A percentile compares a stretch with the other conserved stretches of the same genome.
Evolutionary conservation across 1,139 yeast genomes (phyloP).

Genomic region (Yamadazyma trypodendri): DNA sequence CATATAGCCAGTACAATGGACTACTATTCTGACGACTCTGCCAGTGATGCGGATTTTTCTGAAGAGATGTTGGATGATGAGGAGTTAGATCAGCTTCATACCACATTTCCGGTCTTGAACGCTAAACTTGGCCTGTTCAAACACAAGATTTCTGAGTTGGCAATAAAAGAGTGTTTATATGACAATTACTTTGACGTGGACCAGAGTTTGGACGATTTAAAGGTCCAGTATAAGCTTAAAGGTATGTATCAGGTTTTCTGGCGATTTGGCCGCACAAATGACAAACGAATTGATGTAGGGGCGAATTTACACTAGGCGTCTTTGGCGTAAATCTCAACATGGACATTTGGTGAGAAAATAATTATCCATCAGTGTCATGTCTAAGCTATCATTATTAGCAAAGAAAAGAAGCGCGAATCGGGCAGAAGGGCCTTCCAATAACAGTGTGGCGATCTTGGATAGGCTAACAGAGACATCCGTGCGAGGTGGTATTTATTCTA

Average conservation of each 20-base stretch:
- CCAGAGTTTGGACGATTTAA: conserved; percentile 53
- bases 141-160: conserved; percentile 43
- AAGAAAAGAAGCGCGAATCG: conserved; percentile 30
- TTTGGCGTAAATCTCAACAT: too few relatives aligned
- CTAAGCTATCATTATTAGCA: conserved; percentile 51
- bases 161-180: conserved; percentile 61
- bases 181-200: conserved; percentile 58
- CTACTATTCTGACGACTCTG: conserved; percentile 15
- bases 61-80: conserved; percentile 24
- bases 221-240: conserved; percentile 40
- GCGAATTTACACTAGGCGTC: too few relatives aligned
- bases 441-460: conserved; percentile 23
- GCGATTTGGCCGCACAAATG: neutral
- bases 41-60: conserved; percentile 17
- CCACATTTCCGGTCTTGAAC: conserved; percentile 41
- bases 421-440: conserved; percentile 9
- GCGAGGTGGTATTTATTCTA: too few relatives aligned
- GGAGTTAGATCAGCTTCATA: conserved; percentile 44
- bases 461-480: conserved; percentile 13
- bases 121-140: conserved; percentile 34
- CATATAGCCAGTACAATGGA: too few relatives aligned
- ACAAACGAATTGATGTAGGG: too few relatives aligned
- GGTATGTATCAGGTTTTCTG: conserved; percentile 33
- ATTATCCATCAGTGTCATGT: conserved; percentile 9
- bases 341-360: neutral